Evolutionary conservation across 176 grass and related monocot genomes (phyloP), one percentile per base, ranked within the genome.

Genomic region (Hyparrhenia diplandra): DNA sequence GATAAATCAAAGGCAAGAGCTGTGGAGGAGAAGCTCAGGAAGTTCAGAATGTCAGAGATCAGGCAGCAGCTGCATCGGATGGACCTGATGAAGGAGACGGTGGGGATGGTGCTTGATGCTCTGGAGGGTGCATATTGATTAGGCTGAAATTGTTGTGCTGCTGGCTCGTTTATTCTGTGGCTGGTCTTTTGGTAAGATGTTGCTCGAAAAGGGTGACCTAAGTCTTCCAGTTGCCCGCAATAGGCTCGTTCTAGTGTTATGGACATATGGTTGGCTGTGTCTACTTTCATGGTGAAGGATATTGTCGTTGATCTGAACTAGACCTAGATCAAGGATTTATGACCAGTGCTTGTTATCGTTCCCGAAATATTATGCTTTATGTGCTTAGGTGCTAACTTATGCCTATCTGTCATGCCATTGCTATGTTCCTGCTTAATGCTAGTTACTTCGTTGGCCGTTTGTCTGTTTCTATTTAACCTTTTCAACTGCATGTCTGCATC

Each of bases 1-100:
- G 87, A 84, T 28, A 64, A 76, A 12, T 58, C 71, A 32, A 89
- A 86, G 72, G 87, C 90, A 52, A 70, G 29, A 6, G 57, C 21
- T 0, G 74, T 92, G 62, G 90, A 92, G 61, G 84, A 89, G 66
- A 92, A 89, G 87, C 58, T 92, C 3, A 75, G 83, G 49, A 87
- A 81, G 73, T 71, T 84, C 13, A 84, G 59, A 69, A 47, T 77
- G 23, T 71, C 28, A 45, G 76, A 87, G 65, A 78, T 89, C 18
- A 89, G 73, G 84, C 87, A 78, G 66, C 87, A 92, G 64, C 46
- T 92, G 71, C 76, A 29, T 20, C 39, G 87, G 49, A 87, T 87
- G 76, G 84, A 92, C 64, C 67, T 92, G 71, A 81, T 81, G 75
- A 86, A 86, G 76, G 83, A 89, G 30, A 78, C 80, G 10, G 61